Percentiles rank a stretch among this genome's conserved stretches.
Conservation (phyloP, 176 grass and related monocot species). For the Avena sativa region DNA sequence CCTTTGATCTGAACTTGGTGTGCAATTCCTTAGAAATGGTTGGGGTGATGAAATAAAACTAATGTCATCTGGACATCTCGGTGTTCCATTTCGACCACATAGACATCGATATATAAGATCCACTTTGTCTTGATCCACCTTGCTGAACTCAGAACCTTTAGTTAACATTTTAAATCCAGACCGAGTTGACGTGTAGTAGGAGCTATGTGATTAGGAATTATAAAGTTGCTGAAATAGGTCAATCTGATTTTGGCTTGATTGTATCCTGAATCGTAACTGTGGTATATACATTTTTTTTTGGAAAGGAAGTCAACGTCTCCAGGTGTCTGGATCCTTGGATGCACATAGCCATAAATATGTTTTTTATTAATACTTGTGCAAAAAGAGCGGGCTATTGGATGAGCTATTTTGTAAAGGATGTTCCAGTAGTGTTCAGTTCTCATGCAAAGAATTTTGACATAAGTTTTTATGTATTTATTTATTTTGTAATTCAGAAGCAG, state of each 20-base stretch:
- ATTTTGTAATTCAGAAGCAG: constrained; percentile 68
- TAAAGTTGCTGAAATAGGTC: neutral
- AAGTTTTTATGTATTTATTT: neutral
- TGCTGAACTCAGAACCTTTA: constrained; percentile 25
- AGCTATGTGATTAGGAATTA: neutral
- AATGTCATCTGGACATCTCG: neutral
- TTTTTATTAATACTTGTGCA: neutral
- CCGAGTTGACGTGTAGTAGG: neutral
- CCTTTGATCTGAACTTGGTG: neutral
- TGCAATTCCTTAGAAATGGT: neutral
- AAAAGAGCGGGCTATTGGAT: constrained; percentile 16
- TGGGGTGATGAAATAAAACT: neutral
- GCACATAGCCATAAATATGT: neutral
- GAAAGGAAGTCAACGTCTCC: neutral
- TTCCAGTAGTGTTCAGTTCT: neutral
- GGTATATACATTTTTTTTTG: neutral
- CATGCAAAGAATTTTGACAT: constrained; percentile 13
- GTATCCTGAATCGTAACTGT: neutral
- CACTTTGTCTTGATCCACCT: constrained; percentile 3
- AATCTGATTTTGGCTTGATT: constrained; percentile 14
- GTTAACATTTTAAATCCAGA: neutral
- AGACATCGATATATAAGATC: neutral
- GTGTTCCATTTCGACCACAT: neutral
- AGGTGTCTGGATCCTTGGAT: neutral
- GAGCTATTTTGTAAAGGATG: neutral